Evolutionary conservation across 1,139 yeast species (phyloP).

Genomic region (Debaryomyces nepalensis): DNA sequence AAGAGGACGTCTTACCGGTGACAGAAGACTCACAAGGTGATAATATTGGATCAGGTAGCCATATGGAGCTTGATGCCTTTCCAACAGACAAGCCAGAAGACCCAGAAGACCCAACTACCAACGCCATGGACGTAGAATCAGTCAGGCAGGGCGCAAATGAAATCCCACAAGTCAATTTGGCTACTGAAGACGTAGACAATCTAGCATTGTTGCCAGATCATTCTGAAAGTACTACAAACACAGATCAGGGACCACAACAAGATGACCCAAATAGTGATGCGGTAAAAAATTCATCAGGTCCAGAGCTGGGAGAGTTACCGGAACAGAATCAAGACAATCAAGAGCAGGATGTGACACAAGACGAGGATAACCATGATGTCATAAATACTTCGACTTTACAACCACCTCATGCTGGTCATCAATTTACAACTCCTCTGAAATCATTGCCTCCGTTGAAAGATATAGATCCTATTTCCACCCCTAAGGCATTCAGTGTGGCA

Average conservation of each 20-base stretch:
- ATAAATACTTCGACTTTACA: slow-evolving; percentile 14
- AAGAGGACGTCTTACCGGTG: too few species aligned
- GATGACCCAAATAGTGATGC: too few species aligned
- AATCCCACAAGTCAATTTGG: slow-evolving; percentile 2
- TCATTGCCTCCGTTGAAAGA: slow-evolving; percentile 50
- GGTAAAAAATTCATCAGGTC: too few species aligned
- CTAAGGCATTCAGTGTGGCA: slow-evolving; percentile 48
- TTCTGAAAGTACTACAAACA: too few species aligned
- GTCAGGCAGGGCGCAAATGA: neutral
- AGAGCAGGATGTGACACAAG: neutral
- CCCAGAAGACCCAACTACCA: too few species aligned
- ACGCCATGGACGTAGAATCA: neutral
- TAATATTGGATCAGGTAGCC: too few species aligned
- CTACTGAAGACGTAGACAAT: slow-evolving; percentile 5
- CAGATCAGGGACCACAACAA: too few species aligned
- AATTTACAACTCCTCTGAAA: slow-evolving; percentile 48
- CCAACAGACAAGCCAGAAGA: too few species aligned
- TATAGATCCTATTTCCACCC: slow-evolving; percentile 47
- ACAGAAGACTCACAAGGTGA: too few species aligned
- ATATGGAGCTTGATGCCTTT: too few species aligned
- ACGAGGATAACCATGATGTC: slow-evolving; percentile 13
- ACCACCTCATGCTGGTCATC: slow-evolving; percentile 5
- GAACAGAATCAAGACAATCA: slow-evolving; percentile 8
- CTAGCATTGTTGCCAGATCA: too few species aligned
- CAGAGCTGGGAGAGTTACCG: neutral